phyloP scores from a whole-genome alignment of 331 rosid genomes.

The Quercus phellos region DNA sequence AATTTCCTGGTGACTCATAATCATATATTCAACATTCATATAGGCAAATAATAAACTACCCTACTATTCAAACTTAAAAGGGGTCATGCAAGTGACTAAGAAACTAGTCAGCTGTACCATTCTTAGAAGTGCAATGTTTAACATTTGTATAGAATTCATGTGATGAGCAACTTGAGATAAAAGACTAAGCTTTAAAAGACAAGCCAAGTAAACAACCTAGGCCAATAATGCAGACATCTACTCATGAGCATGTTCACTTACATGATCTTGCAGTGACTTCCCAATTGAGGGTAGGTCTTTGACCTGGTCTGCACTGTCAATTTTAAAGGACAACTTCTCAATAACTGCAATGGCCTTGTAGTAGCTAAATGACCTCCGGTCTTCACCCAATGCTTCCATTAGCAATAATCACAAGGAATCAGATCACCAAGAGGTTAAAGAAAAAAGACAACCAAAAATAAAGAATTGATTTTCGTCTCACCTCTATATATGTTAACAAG shows the following conservation, averaged over 20 bases:
- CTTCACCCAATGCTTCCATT: conserved; percentile 81
- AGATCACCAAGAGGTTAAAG: conserved; percentile 9
- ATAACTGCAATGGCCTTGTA: conserved; percentile 79
- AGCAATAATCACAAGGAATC: conserved; percentile 28
- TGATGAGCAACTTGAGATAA: background rate
- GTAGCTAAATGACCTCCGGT: conserved; percentile 92
- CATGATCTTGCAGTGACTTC: conserved; percentile 90
- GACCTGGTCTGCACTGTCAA: conserved; percentile 70
- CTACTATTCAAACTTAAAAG: background rate
- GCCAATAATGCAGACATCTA: background rate
- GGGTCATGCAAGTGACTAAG: background rate
- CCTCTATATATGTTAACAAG: conserved; percentile 91
- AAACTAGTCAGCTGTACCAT: background rate
- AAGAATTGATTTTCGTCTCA: conserved; percentile 22
- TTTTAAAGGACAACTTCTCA: conserved; percentile 78
- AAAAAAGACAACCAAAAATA: background rate
- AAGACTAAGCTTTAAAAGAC: background rate
- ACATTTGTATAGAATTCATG: background rate
- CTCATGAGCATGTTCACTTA: conserved; percentile 26
- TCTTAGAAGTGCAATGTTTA: background rate
- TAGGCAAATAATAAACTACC: background rate
- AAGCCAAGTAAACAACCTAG: background rate
- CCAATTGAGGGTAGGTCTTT: conserved; percentile 77
- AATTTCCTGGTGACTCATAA: background rate
- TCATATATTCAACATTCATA: background rate